Base-by-base conservation (phyloP, 106 monocot species). In the Cymbidium sinense region DNA sequence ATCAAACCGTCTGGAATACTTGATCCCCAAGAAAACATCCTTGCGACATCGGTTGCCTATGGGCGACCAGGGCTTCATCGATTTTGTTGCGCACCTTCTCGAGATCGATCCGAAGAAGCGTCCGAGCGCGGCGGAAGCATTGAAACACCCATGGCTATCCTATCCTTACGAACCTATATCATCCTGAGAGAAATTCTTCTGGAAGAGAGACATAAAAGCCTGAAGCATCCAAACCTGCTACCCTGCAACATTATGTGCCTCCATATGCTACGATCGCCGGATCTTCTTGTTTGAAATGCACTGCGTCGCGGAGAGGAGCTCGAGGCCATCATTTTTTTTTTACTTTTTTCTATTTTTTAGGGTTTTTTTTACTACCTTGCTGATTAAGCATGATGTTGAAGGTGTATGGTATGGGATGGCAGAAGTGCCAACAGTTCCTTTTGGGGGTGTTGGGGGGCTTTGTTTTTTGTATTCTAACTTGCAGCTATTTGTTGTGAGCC, bases 111-210 rank as follows among this genome's bases (percentile, higher is more conserved):
- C 99, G 23, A 99, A 86, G 82, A 95, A 95, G 77, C 92, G 99
- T 0, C 99, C 95, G 30, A 75, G 76, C 44, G 94, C 99, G 11
- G 79, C 81, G 34, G 95, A 95, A 81, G 94, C 99, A 33, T 74
- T 99, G 75, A 92, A 86, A 75, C 99, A 99, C 54, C 99, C 92
- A 31, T 95, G 95, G 95, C 83, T 99, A 13, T 93, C 95, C 35
- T 93, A 87, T 75, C 99, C 99, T 41, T 99, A 99, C 18, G 95
- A 99, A 55, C 99, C 99, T 29, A 99, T 99, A 78, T 99, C 99
- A 30, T 95, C 95, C n/a, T 99, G 81, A 95, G 35, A n/a, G 2
- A 27, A n/a, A 4, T 58, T 9, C 5, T 36, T 2, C 58, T 15
- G 37, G 74, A 73, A 61, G 28, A 79, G 5, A 27, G 31, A 21